A percentile compares a stretch with the other conserved stretches of the same genome.
These are phyloP conservation scores for Botrytis hyacinthi DNA, from an alignment of 2,329 filamentous ascomycete species.

Conservation along the genomic window DNA sequence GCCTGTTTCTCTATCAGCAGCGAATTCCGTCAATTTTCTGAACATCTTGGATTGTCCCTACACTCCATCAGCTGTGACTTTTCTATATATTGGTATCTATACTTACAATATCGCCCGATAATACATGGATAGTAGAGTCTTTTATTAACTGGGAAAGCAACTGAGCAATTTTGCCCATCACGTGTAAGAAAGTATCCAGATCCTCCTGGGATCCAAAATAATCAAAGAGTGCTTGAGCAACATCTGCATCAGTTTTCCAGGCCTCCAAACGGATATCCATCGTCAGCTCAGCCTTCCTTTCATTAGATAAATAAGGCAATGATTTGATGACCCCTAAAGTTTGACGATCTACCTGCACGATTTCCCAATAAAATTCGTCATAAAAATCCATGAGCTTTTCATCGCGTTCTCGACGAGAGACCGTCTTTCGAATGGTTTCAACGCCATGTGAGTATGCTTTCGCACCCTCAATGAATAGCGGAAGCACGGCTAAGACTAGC, in stretches of 20 bases:
- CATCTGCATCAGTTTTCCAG: background rate
- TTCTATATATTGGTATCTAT: background rate
- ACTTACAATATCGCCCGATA: background rate
- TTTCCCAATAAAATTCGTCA: slow-evolving; percentile 16
- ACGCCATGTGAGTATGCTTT: slow-evolving; percentile 12
- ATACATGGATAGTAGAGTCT: slow-evolving; percentile 4
- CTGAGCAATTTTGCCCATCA: slow-evolving; percentile 12
- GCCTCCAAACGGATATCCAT: slow-evolving; percentile 5
- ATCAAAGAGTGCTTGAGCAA: slow-evolving; percentile 6
- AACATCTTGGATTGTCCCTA: slow-evolving; percentile 8
- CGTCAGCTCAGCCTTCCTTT: slow-evolving; percentile 1
- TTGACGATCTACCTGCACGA: slow-evolving; percentile 11
- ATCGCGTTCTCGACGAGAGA: slow-evolving; percentile 12
- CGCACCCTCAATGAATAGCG: slow-evolving; percentile 5
- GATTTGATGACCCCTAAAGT: slow-evolving; percentile 1
- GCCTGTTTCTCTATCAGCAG: background rate
- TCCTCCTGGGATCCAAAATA: slow-evolving; percentile 4
- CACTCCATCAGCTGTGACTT: background rate
- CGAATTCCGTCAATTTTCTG: background rate
- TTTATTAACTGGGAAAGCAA: slow-evolving; percentile 9
- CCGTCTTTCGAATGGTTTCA: slow-evolving; percentile 5
- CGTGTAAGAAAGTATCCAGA: background rate
- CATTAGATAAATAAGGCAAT: background rate
- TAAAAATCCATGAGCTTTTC: slow-evolving; percentile 11
- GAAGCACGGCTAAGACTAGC: background rate